phyloP scores from a whole-genome alignment of 2,329 filamentous ascomycete species.

The Rhexocercosporidium sp. region DNA sequence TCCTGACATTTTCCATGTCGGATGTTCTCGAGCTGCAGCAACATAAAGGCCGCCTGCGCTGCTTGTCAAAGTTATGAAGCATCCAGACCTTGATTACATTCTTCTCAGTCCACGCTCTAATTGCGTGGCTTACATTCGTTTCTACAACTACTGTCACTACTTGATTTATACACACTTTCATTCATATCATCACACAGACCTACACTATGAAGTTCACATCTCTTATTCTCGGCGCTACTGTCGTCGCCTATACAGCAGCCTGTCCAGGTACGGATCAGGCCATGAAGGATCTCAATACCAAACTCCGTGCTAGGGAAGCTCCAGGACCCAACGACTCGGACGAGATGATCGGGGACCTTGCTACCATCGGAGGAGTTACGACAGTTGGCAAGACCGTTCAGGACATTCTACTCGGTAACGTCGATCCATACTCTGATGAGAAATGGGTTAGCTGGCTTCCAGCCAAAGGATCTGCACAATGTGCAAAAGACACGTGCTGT shows the following conservation, averaged over 20 bases:
- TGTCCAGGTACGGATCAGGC: slow-evolving; percentile 7
- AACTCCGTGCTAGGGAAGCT: background rate
- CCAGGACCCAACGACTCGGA: slow-evolving; percentile 56
- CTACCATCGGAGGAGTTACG: slow-evolving; percentile 15
- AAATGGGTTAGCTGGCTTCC: slow-evolving; percentile 8
- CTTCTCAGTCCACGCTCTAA: background rate
- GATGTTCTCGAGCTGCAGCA: background rate
- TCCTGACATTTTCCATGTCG: background rate
- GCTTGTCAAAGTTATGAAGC: background rate
- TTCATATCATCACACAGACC: background rate
- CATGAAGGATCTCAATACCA: slow-evolving; percentile 13
- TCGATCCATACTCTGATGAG: slow-evolving; percentile 16
- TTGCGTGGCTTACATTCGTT: background rate
- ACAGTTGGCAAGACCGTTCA: slow-evolving; percentile 18
- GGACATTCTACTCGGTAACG: slow-evolving; percentile 22
- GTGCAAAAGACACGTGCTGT: slow-evolving; percentile 25
- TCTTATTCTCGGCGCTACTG: background rate
- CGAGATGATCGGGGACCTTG: slow-evolving; percentile 77
- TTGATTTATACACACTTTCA: background rate
- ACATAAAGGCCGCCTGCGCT: background rate
- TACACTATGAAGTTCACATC: slow-evolving; percentile 7
- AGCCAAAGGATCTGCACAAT: slow-evolving; percentile 9
- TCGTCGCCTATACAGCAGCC: background rate
- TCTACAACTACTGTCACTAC: background rate
- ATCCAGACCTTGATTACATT: background rate